These are phyloP conservation scores for Porogramme epimiltina DNA, from an alignment of 1,284 basidiomycete genomes.

Conservation along the genomic window DNA sequence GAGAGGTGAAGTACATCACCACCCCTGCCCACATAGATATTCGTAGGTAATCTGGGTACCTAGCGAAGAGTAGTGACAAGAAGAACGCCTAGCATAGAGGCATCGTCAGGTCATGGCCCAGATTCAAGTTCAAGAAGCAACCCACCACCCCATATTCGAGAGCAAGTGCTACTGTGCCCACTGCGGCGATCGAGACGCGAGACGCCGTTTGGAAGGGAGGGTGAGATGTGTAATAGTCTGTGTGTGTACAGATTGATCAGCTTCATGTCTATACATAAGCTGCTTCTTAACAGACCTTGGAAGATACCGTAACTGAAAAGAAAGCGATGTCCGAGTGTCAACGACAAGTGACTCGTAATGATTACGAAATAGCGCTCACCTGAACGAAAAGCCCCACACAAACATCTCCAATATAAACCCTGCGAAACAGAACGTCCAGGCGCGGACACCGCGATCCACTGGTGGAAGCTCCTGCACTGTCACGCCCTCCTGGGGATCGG, in stretches of 20 bases:
- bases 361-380: constrained; percentile 2
- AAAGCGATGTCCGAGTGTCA: neutral
- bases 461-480: too few relatives aligned
- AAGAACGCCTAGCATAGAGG: constrained; percentile 16
- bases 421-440: constrained; percentile 11
- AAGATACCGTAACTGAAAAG: constrained; percentile 15
- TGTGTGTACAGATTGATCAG: neutral
- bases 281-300: constrained; percentile 3
- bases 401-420: constrained; percentile 9
- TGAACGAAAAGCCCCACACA: constrained; percentile 12
- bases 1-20: constrained; percentile 16
- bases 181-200: constrained; percentile 11
- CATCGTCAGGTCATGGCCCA: too few relatives aligned
- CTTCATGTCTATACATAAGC: neutral
- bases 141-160: constrained; percentile 12
- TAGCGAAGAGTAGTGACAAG: constrained; percentile 25
- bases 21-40: constrained; percentile 26
- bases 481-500: too few relatives aligned
- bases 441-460: constrained; percentile 12
- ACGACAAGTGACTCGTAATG: neutral
- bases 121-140: too few relatives aligned
- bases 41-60: constrained; percentile 25
- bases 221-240: constrained; percentile 18
- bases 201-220: constrained; percentile 14
- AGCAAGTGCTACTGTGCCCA: constrained; percentile 13